These are phyloP conservation scores for Knufia fluminis DNA, from an alignment of 2,329 filamentous ascomycete genomes.

Conservation along the genomic window DNA sequence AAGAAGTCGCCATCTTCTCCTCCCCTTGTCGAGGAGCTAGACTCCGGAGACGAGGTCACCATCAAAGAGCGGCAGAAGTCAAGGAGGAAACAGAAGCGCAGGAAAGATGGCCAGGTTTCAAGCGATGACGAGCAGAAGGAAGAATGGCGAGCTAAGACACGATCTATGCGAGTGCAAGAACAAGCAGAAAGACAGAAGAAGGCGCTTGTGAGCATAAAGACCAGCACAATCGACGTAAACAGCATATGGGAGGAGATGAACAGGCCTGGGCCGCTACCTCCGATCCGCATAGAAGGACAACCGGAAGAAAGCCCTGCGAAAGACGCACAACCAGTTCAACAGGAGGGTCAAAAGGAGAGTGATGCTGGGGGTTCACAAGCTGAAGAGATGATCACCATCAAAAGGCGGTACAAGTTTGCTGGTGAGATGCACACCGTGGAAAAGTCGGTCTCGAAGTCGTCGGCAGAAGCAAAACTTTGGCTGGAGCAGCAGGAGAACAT, in stretches of 20 bases:
- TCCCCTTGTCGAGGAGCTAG: constrained; percentile 31
- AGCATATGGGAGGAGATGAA: constrained; percentile 47
- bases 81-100: constrained; percentile 28
- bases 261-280: constrained; percentile 22
- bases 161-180: constrained; percentile 43
- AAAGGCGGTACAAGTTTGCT: constrained; percentile 49
- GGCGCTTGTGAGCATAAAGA: constrained; percentile 38
- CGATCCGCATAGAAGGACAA: constrained; percentile 11
- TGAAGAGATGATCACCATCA: constrained; percentile 46
- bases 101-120: constrained; percentile 7
- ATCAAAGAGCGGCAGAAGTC: constrained; percentile 38
- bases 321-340: background rate
- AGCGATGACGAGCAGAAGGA: constrained; percentile 27
- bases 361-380: constrained; percentile 14
- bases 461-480: constrained; percentile 47
- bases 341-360: constrained; percentile 5
- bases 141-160: constrained; percentile 37
- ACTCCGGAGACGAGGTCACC: constrained; percentile 50
- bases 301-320: constrained; percentile 12
- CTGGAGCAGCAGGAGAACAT: constrained; percentile 36
- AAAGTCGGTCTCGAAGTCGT: constrained; percentile 44
- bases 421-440: constrained; percentile 47
- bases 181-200: constrained; percentile 40
- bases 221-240: constrained; percentile 48
- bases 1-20: constrained; percentile 19